Percentiles rank a stretch among this genome's conserved stretches.
Conservation (phyloP, 306 rosid species). For the Castanea crenata region DNA sequence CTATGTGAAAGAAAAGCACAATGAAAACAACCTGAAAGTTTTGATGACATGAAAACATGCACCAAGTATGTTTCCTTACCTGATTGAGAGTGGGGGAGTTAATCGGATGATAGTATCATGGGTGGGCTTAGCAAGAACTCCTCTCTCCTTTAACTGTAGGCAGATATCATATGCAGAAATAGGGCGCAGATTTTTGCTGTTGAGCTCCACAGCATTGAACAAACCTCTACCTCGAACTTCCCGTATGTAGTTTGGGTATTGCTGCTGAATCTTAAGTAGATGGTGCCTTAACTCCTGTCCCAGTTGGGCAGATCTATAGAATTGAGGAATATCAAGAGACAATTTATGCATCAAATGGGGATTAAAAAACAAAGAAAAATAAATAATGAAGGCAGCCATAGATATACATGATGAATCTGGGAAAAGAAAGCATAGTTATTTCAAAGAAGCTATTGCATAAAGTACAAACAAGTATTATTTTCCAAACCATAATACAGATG, state of each 20-base stretch:
- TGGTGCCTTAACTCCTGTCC: conserved; percentile 59
- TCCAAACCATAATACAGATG: too few species aligned
- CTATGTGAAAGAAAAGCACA: background rate
- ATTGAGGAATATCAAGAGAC: background rate
- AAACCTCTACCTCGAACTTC: conserved; percentile 88
- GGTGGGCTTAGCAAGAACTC: conserved; percentile 93
- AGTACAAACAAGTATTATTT: too few species aligned
- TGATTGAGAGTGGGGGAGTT: conserved; percentile 88
- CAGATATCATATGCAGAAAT: conserved; percentile 74
- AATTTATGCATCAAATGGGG: conserved; percentile 14
- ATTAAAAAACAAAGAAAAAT: conserved; percentile 7
- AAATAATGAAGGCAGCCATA: background rate
- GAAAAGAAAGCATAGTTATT: background rate
- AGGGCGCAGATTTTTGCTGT: conserved; percentile 49
- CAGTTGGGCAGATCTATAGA: conserved; percentile 57
- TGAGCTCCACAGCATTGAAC: conserved; percentile 83
- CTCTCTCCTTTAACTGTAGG: conserved; percentile 82
- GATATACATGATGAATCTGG: background rate
- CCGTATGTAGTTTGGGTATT: conserved; percentile 55
- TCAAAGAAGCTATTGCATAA: too few species aligned
- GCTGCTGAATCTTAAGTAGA: conserved; percentile 62
- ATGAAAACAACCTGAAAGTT: background rate
- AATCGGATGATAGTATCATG: conserved; percentile 83
- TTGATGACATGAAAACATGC: background rate
- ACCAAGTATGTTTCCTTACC: conserved; percentile 43